Percentiles rank a stretch among this genome's conserved stretches.
phyloP scores from a whole-genome alignment of 129 eudicot genomes.

The Ambrosia trifida region DNA sequence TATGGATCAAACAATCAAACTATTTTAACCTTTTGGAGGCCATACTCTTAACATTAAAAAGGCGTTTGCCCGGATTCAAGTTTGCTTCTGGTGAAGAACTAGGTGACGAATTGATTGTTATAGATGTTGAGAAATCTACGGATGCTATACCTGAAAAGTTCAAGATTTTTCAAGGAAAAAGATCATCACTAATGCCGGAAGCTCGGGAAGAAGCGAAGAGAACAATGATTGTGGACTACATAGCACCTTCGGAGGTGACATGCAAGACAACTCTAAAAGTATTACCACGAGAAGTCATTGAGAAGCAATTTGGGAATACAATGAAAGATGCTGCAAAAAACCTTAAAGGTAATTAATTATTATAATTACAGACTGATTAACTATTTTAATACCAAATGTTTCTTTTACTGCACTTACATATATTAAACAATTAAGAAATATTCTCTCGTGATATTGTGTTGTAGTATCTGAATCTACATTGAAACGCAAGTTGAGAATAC shows the following conservation, averaged over 20 bases:
- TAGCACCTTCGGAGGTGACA: background rate
- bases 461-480: constrained; percentile 25
- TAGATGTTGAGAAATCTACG: background rate
- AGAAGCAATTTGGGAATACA: constrained; percentile 4
- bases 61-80: constrained; percentile 22
- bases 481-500: too few relatives aligned
- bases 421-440: too few relatives aligned
- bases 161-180: constrained; percentile 14
- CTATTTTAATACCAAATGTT: too few relatives aligned
- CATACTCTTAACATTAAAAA: constrained; percentile 6
- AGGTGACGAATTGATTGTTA: constrained; percentile 6
- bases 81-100: constrained; percentile 23
- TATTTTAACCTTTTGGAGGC: background rate
- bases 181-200: background rate
- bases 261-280: background rate
- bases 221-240: constrained; percentile 2
- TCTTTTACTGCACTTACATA: too few relatives aligned
- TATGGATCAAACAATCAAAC: background rate
- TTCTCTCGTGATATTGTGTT: background rate
- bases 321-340: constrained; percentile 2
- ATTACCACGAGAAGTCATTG: background rate
- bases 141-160: background rate
- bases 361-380: too few relatives aligned
- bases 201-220: background rate
- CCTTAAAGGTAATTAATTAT: background rate